A percentile compares a stretch with the other conserved stretches of the same genome.
Conservation (phyloP, 257 asterid genomes). For the Solanum tarijense region DNA sequence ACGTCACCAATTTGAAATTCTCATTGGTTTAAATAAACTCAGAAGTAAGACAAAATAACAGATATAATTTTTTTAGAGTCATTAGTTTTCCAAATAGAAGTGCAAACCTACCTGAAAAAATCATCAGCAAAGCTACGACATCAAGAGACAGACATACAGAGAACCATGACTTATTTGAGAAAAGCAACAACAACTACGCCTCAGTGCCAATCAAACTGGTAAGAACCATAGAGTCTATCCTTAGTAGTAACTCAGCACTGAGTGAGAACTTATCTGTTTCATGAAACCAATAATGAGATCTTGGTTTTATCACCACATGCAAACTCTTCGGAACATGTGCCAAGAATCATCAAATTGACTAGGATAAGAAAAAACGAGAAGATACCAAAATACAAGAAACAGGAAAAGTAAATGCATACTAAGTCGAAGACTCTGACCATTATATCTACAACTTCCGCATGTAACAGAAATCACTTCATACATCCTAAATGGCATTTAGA, state of each 20-base stretch:
- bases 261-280: conserved; percentile 38
- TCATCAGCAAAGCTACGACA: background rate
- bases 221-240: conserved; percentile 76
- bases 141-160: background rate
- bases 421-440: background rate
- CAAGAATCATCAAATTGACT: background rate
- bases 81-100: background rate
- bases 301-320: background rate
- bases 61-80: background rate
- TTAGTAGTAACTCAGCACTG: conserved; percentile 59
- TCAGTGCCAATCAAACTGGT: conserved; percentile 34
- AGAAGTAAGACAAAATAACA: background rate
- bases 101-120: background rate
- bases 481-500: background rate
- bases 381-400: background rate
- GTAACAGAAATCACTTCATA: background rate
- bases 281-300: background rate
- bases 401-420: background rate
- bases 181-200: background rate
- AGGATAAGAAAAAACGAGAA: background rate
- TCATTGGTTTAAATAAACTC: background rate
- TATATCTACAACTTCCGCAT: background rate
- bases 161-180: background rate
- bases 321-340: background rate
- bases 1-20: conserved; percentile 7